Conservation (phyloP, 2,329 filamentous ascomycete species). For the Calonectria hawksworthii region DNA sequence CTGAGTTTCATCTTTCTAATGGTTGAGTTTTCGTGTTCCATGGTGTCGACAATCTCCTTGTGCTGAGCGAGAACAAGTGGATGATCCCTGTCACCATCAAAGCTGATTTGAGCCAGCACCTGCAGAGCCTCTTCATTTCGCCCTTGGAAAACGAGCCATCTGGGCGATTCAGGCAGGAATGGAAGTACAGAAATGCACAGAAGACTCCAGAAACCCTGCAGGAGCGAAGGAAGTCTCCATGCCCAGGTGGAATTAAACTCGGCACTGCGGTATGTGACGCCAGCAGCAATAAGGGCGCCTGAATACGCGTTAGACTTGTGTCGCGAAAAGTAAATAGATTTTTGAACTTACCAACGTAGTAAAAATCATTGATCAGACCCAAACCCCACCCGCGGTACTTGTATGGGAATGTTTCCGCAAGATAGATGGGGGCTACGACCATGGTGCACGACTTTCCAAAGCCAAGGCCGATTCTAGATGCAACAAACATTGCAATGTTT, state of each 20-base stretch:
- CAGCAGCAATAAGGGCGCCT: constrained; percentile 61
- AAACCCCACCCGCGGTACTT: constrained; percentile 32
- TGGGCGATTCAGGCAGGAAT: constrained; percentile 58
- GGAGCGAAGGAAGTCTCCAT: constrained; percentile 51
- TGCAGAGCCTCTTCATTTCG: constrained; percentile 56
- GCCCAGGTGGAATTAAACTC: constrained; percentile 51
- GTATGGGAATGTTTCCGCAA: constrained; percentile 62
- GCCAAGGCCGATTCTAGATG: constrained; percentile 59
- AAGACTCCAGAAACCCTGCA: constrained; percentile 48
- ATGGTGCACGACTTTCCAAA: constrained; percentile 58
- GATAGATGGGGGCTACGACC: constrained; percentile 61
- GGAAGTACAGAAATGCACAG: constrained; percentile 47
- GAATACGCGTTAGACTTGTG: too few relatives aligned
- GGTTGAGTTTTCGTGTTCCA: not conserved
- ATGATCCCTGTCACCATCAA: constrained; percentile 56
- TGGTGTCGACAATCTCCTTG: constrained; percentile 58
- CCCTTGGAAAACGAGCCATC: constrained; percentile 60
- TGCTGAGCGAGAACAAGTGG: constrained; percentile 38
- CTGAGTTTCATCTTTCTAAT: not conserved
- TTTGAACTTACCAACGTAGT: constrained; percentile 4
- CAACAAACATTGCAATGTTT: not conserved
- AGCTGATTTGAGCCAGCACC: constrained; percentile 58
- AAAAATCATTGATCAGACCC: constrained; percentile 22
- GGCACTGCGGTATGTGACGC: constrained; percentile 55
- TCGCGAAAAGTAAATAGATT: too few relatives aligned